These are phyloP conservation scores for Globisporangium alternatum DNA, from an alignment of 352 stramenopile species.

Conservation along the genomic window DNA sequence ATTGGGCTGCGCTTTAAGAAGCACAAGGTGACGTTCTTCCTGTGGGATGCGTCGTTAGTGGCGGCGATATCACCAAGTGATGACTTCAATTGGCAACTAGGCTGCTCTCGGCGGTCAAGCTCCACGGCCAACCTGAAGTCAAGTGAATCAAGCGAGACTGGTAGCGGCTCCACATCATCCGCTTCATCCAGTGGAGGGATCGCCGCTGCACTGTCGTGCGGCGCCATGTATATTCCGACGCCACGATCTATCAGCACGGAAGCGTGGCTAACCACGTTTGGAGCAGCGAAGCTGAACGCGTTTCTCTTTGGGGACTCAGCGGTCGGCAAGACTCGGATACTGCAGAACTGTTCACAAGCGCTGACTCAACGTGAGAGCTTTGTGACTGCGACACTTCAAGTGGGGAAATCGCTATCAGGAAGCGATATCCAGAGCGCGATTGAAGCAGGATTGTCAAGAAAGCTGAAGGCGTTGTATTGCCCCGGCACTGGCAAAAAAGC, in stretches of 20 bases:
- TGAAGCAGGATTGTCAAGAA: constrained; percentile 40
- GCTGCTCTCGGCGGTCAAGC: constrained; percentile 27
- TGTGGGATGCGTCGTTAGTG: constrained; percentile 24
- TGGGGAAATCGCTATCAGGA: constrained; percentile 22
- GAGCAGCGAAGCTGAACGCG: constrained; percentile 35
- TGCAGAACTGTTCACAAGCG: constrained; percentile 36
- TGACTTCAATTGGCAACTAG: constrained; percentile 25
- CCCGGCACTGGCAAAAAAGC: constrained; percentile 42
- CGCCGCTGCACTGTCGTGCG: neutral
- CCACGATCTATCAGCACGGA: constrained; percentile 28
- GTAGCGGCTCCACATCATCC: neutral
- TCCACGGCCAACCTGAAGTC: neutral
- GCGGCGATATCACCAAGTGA: constrained; percentile 8
- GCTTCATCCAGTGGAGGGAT: neutral
- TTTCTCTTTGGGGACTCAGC: constrained; percentile 49
- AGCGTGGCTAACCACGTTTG: constrained; percentile 38
- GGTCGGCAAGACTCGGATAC: constrained; percentile 47
- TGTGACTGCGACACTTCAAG: constrained; percentile 31
- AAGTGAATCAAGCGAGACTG: neutral
- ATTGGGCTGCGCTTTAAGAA: constrained; percentile 36
- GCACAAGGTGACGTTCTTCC: constrained; percentile 24
- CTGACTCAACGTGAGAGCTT: constrained; percentile 33
- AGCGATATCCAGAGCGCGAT: constrained; percentile 37
- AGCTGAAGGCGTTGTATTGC: constrained; percentile 58
- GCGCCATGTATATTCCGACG: constrained; percentile 48